phyloP scores from a whole-genome alignment of 2,329 filamentous ascomycete species.

The Monilinia aucupariae region DNA sequence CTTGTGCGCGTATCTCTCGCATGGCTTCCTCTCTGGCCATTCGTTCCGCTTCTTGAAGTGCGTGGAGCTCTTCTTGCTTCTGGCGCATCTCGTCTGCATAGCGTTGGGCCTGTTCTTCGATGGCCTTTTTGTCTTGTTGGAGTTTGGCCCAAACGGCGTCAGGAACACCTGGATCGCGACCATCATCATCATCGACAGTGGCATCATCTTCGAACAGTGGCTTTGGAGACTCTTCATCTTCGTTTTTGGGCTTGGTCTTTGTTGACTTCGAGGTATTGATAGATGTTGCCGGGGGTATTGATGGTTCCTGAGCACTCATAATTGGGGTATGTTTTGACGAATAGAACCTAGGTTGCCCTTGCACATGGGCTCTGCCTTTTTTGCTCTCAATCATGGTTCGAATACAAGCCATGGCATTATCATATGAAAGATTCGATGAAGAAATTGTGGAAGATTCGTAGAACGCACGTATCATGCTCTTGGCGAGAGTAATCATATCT shows the following conservation, averaged over 20 bases:
- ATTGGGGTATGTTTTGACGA: conserved; percentile 11
- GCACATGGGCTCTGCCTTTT: conserved; percentile 13
- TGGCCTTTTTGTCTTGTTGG: conserved; percentile 42
- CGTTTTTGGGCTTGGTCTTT: neutral
- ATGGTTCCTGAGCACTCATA: conserved; percentile 9
- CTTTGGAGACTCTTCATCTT: neutral
- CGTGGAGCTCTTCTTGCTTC: conserved; percentile 11
- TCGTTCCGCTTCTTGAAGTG: conserved; percentile 17
- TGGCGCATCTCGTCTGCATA: neutral
- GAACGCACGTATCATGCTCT: conserved; percentile 39
- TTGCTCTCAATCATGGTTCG: conserved; percentile 26
- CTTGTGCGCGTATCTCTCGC: conserved; percentile 5
- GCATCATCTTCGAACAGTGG: neutral
- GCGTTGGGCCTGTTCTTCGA: conserved; percentile 21
- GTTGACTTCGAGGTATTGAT: neutral
- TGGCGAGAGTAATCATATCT: conserved; percentile 46
- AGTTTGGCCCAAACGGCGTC: conserved; percentile 59
- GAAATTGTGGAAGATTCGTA: conserved; percentile 22
- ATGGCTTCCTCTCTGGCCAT: conserved; percentile 21
- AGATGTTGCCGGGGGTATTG: neutral
- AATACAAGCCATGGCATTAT: conserved; percentile 24
- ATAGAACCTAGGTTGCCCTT: neutral
- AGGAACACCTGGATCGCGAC: conserved; percentile 52
- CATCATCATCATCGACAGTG: conserved; percentile 15
- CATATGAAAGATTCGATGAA: conserved; percentile 3